Evolutionary conservation across 1,139 yeast species (phyloP).

Genomic region (Geotrichum aggregatum): DNA sequence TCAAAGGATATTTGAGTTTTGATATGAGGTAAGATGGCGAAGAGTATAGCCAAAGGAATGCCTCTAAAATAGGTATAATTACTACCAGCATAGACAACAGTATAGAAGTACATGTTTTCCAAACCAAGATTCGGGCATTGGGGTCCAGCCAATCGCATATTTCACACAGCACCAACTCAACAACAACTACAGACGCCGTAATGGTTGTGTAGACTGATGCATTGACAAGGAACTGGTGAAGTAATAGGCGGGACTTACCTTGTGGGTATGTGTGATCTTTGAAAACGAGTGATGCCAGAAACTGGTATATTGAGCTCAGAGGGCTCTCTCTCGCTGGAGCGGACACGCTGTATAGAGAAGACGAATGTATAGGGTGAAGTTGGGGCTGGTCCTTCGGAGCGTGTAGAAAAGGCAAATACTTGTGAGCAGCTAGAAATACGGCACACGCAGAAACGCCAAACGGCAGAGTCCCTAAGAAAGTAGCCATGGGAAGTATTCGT

Average conservation of each 20-base stretch:
- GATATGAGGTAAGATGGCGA: conserved; percentile 13
- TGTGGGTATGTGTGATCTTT: background rate
- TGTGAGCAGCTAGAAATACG: conserved; percentile 17
- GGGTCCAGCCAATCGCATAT: conserved; percentile 37
- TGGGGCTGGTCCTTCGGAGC: background rate
- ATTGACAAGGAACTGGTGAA: conserved; percentile 17
- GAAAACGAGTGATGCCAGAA: background rate
- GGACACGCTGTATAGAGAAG: conserved; percentile 9
- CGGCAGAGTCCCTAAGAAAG: conserved; percentile 18
- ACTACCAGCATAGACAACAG: conserved; percentile 36
- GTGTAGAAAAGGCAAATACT: conserved; percentile 9
- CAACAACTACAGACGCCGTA: conserved; percentile 28
- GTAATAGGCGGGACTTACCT: background rate
- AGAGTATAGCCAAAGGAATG: conserved; percentile 24
- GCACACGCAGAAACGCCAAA: conserved; percentile 19
- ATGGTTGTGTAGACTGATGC: conserved; percentile 18
- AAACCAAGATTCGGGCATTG: conserved; percentile 32
- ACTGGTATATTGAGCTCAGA: background rate
- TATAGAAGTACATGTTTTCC: conserved; percentile 36
- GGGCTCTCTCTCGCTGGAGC: background rate
- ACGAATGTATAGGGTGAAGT: conserved; percentile 5
- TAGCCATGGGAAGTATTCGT: conserved; percentile 8
- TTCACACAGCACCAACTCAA: conserved; percentile 42
- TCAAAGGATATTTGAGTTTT: conserved; percentile 21
- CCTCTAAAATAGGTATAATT: conserved; percentile 38